Evolutionary conservation across 306 rosid genomes (phyloP).

Genomic region (Ziziphus jujuba): DNA sequence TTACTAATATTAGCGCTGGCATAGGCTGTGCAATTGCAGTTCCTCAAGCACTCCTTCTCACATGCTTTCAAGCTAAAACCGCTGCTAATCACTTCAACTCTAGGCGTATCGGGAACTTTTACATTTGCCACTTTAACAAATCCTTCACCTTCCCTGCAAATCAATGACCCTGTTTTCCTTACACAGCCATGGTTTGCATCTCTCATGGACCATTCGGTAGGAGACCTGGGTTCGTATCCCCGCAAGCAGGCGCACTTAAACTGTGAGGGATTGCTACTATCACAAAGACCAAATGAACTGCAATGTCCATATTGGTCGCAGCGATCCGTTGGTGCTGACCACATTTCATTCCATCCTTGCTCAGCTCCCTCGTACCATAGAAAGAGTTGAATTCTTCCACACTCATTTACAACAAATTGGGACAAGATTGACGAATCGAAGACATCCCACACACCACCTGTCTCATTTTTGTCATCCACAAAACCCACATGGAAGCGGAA

Average conservation of each 20-base stretch:
- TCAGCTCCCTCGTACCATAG: conserved; percentile 23
- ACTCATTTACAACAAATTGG: conserved; percentile 5
- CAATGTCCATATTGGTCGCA: conserved; percentile 44
- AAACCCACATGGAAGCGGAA: neutral
- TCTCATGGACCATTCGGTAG: conserved; percentile 34
- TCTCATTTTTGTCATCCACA: neutral
- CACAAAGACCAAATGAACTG: conserved; percentile 37
- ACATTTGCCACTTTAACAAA: too few species aligned
- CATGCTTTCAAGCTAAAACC: too few species aligned
- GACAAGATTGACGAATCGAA: neutral
- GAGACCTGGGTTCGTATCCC: conserved; percentile 41
- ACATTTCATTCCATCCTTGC: conserved; percentile 26
- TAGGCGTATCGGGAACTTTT: too few species aligned
- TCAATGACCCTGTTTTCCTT: too few species aligned
- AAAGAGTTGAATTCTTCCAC: neutral
- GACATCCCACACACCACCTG: neutral
- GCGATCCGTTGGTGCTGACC: conserved; percentile 23
- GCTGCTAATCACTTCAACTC: too few species aligned
- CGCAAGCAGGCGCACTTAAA: conserved; percentile 48
- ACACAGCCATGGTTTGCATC: conserved; percentile 35
- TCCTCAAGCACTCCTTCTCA: too few species aligned
- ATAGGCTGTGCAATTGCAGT: too few species aligned
- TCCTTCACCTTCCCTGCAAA: too few species aligned
- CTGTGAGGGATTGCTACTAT: conserved; percentile 11
- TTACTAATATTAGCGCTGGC: too few species aligned